phyloP scores from a whole-genome alignment of 768 basidiomycete species.

The Favolaschia claudopus region DNA sequence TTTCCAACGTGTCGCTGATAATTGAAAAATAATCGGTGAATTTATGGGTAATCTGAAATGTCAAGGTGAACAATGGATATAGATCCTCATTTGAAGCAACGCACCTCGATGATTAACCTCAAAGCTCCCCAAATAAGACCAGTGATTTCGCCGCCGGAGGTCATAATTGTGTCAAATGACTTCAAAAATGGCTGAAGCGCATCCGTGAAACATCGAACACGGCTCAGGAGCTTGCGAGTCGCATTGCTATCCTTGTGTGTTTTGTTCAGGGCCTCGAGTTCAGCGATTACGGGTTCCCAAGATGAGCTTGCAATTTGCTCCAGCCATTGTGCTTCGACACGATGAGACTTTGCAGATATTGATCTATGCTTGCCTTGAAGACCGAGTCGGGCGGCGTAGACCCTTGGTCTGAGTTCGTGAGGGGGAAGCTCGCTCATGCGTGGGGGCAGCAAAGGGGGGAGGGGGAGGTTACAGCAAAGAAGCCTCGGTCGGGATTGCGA shows the following conservation, averaged over 20 bases:
- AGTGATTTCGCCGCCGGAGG: not conserved
- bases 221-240: slow-evolving; percentile 14
- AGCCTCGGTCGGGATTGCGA: too few species aligned
- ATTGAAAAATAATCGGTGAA: slow-evolving; percentile 14
- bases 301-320: not conserved
- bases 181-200: slow-evolving; percentile 13
- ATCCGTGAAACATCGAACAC: slow-evolving; percentile 15
- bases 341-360: slow-evolving; percentile 1
- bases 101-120: slow-evolving; percentile 7
- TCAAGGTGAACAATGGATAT: too few species aligned
- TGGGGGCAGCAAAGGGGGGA: too few species aligned
- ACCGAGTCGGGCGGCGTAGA: not conserved
- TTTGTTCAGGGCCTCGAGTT: slow-evolving; percentile 15
- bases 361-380: not conserved
- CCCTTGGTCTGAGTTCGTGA: too few species aligned
- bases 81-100: too few species aligned
- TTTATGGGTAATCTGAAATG: slow-evolving; percentile 12
- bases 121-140: slow-evolving; percentile 14
- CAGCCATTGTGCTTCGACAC: slow-evolving; percentile 9
- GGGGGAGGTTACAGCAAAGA: too few species aligned
- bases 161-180: not conserved
- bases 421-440: too few species aligned
- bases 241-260: slow-evolving; percentile 8
- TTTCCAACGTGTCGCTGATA: slow-evolving; percentile 18
- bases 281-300: slow-evolving; percentile 4